These are phyloP conservation scores for Rhizoclosmatium sp. DNA, from an alignment of 192 early-diverging fungal species.

Conservation along the genomic window DNA sequence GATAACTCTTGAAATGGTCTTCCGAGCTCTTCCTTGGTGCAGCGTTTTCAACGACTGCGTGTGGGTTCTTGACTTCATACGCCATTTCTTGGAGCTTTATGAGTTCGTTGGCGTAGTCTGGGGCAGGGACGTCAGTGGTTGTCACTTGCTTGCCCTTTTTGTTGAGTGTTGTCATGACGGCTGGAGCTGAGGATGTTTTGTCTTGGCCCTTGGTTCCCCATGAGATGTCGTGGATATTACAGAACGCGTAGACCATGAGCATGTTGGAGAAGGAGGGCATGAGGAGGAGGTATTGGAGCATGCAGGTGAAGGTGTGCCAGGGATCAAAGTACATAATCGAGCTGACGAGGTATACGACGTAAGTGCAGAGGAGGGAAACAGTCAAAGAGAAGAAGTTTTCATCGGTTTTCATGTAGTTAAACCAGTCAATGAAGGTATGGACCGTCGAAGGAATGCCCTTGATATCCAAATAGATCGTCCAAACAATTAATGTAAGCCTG, in stretches of 20 bases:
- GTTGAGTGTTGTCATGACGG: conserved; percentile 72
- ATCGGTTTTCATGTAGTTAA: conserved; percentile 47
- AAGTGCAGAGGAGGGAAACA: conserved; percentile 49
- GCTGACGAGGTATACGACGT: conserved; percentile 54
- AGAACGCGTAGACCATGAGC: conserved; percentile 85
- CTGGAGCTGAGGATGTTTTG: conserved; percentile 67
- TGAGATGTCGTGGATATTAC: conserved; percentile 66
- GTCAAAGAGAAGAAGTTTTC: conserved; percentile 48
- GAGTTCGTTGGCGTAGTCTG: conserved; percentile 68
- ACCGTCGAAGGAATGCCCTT: conserved; percentile 2
- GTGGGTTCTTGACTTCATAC: conserved; percentile 51
- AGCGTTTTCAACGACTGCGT: conserved; percentile 64
- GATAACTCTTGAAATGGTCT: conserved; percentile 60
- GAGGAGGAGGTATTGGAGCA: conserved; percentile 81
- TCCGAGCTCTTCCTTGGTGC: conserved; percentile 40
- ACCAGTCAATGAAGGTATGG: neutral
- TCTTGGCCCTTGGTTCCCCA: conserved; percentile 68
- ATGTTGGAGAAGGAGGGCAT: conserved; percentile 91
- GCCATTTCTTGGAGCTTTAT: conserved; percentile 57
- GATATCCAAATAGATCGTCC: conserved; percentile 47
- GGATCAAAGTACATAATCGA: conserved; percentile 54
- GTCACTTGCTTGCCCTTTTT: conserved; percentile 70
- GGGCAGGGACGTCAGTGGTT: conserved; percentile 74
- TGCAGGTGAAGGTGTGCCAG: conserved; percentile 57
- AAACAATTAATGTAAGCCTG: neutral